Percentiles rank a stretch among this genome's conserved stretches.
These are phyloP conservation scores for Pseudogymnoascus sp. DNA, from an alignment of 2,329 filamentous ascomycete genomes.

Conservation along the genomic window DNA sequence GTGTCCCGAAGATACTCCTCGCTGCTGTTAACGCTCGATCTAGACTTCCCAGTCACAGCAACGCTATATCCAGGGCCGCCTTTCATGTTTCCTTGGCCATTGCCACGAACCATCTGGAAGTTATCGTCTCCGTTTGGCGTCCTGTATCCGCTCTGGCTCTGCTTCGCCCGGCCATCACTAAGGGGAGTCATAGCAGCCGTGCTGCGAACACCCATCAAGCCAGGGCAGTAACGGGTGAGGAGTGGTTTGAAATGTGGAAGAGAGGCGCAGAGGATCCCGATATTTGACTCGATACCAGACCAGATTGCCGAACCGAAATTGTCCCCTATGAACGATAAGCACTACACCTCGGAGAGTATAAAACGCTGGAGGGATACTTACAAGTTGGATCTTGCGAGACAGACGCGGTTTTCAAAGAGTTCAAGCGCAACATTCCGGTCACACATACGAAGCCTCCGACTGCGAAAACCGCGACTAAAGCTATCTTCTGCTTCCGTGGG, in stretches of 20 bases:
- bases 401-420: constrained; percentile 10
- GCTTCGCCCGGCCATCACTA: background rate
- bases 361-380: background rate
- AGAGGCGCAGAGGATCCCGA: background rate
- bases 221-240: constrained; percentile 1
- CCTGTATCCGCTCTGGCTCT: background rate
- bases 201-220: constrained; percentile 1
- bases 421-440: constrained; percentile 15
- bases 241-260: background rate
- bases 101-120: background rate
- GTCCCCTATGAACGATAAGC: background rate
- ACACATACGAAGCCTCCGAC: constrained; percentile 20
- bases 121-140: background rate
- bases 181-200: constrained; percentile 1
- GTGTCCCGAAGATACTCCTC: background rate
- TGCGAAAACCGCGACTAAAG: constrained; percentile 17
- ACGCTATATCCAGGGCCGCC: background rate
- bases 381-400: constrained; percentile 11
- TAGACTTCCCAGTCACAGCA: background rate
- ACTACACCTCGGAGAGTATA: background rate
- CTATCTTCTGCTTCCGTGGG: constrained; percentile 17
- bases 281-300: constrained; percentile 1
- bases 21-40: background rate
- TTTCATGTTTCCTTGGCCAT: background rate
- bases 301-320: constrained; percentile 1